Conservation (phyloP, 768 basidiomycete species). For the Termitomyces heimii region DNA sequence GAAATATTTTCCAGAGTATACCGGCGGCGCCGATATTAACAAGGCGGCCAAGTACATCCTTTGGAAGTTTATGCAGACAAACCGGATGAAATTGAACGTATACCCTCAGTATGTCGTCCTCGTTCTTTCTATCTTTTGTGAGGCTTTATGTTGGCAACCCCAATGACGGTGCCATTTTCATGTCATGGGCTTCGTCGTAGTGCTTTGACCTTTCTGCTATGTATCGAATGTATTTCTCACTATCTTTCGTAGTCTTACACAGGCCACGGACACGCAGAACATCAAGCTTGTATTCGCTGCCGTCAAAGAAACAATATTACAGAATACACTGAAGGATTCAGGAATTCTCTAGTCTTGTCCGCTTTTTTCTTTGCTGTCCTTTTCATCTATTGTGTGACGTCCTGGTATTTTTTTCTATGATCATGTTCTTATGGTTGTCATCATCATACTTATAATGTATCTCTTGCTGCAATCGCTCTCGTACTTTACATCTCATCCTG, state of each 20-base stretch:
- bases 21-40: conserved; percentile 84
- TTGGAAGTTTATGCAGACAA: conserved; percentile 93
- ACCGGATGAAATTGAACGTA: conserved; percentile 75
- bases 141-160: background rate
- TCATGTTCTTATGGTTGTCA: background rate
- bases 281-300: conserved; percentile 12
- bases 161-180: background rate
- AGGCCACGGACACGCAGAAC: conserved; percentile 14
- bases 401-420: background rate
- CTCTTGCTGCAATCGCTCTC: background rate
- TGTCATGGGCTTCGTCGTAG: background rate
- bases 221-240: background rate
- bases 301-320: conserved; percentile 14
- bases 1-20: conserved; percentile 82
- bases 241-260: conserved; percentile 8
- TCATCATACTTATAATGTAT: background rate
- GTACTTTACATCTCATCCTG: background rate
- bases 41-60: conserved; percentile 93
- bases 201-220: no score
- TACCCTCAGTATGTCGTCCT: conserved; percentile 74
- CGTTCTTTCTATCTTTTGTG: background rate
- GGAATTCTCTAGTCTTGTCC: conserved; percentile 7
- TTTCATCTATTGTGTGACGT: background rate
- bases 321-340: conserved; percentile 12
- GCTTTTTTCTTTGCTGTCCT: background rate